Conservation (phyloP, 73 alveolate genomes). For the Tetrahymena malaccensis region DNA sequence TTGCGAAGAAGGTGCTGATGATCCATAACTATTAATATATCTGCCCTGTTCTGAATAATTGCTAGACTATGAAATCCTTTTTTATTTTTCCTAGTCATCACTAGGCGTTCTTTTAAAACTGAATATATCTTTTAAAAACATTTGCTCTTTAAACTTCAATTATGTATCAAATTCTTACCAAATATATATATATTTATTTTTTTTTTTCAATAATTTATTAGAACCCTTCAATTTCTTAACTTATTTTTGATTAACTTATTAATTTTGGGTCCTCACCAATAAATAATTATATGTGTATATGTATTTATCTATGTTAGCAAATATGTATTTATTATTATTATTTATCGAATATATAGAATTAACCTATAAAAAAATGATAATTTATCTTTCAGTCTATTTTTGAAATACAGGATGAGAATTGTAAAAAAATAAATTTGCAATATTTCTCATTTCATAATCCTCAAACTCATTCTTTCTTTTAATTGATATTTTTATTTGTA, state of each 20-base stretch:
- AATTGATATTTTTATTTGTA: no score
- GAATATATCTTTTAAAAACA: not conserved
- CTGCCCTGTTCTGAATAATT: not conserved
- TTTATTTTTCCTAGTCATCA: not conserved
- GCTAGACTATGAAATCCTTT: not conserved
- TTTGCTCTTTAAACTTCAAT: not conserved
- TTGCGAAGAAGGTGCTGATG: not conserved
- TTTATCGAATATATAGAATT: not conserved
- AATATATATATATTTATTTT: no score
- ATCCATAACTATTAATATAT: not conserved
- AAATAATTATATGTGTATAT: no score
- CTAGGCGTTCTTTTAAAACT: not conserved
- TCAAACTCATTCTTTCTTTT: no score
- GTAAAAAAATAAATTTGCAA: no score
- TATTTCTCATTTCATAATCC: no score
- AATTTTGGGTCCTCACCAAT: not conserved
- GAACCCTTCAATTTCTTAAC: not conserved
- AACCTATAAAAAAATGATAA: not conserved
- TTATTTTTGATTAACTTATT: not conserved
- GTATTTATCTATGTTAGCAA: not conserved
- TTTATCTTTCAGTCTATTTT: no score
- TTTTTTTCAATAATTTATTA: not conserved
- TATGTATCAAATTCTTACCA: not conserved
- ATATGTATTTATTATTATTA: no score
- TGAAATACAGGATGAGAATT: no score